Conservation (phyloP, 1,139 yeast genomes). For the Magnusiomyces clavatus region DNA sequence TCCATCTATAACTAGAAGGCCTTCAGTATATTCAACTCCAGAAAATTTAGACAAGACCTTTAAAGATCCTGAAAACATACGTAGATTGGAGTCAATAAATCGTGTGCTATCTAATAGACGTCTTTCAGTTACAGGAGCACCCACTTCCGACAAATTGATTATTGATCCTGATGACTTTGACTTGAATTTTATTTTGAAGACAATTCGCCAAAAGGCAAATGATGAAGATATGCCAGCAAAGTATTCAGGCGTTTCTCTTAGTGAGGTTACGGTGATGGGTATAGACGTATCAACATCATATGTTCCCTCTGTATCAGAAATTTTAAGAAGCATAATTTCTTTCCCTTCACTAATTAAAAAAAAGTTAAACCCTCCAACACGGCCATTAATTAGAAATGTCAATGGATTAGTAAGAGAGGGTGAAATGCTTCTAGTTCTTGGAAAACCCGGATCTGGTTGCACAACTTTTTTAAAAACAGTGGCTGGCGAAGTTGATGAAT, state of each 20-base stretch:
- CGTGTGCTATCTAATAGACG: constrained; percentile 39
- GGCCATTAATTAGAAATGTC: constrained; percentile 10
- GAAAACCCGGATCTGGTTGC: constrained; percentile 61
- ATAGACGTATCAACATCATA: constrained; percentile 46
- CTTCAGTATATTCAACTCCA: too few relatives aligned
- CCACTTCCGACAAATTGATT: constrained; percentile 32
- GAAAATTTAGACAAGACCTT: too few relatives aligned
- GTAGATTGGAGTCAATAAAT: constrained; percentile 36
- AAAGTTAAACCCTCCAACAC: constrained; percentile 14
- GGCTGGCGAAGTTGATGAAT: constrained; percentile 42
- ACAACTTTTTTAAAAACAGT: constrained; percentile 48
- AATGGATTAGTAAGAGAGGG: constrained; percentile 32
- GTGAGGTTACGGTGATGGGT: constrained; percentile 42
- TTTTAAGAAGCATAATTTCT: constrained; percentile 30
- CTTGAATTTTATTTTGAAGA: constrained; percentile 34
- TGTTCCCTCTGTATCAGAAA: constrained; percentile 43
- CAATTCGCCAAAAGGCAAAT: constrained; percentile 24
- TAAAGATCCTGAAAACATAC: constrained; percentile 26
- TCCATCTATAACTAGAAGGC: too few relatives aligned
- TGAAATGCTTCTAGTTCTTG: constrained; percentile 50
- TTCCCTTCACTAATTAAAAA: constrained; percentile 25
- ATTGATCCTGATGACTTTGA: constrained; percentile 38
- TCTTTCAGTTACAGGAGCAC: constrained; percentile 35
- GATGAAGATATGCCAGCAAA: constrained; percentile 43
- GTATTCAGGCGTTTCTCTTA: constrained; percentile 44